Base-by-base conservation (phyloP, 2,329 filamentous ascomycete genomes). In the Hypoxylon sp. region DNA sequence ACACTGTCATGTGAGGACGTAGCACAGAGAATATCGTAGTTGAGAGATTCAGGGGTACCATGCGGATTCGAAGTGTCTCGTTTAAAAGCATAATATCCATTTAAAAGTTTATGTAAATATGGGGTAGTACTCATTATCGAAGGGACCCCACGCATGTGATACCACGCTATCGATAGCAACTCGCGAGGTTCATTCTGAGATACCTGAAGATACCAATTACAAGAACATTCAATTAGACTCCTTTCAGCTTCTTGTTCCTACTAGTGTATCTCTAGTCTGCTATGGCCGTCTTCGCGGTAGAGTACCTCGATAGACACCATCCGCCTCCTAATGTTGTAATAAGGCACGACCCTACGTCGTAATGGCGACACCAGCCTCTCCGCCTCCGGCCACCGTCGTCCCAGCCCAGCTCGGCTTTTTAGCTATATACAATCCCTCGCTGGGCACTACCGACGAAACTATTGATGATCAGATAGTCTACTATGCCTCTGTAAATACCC, bases 361-460 rank as follows among this genome's bases (percentile, higher is more conserved):
- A 45, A 75, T 76, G 74, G 61, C 71, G 23, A 63, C 64, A 4
- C 52, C 71, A 21, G 58, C 63, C 49, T 73, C 72, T 23, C 69
- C 73, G 4, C 67, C 65, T 62, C 73, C 70, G 5, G 70, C 55
- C 51, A 69, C 74, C 28, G 78, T 92, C 70, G 83, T 90, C 34
- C 94, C 96, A 46, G 95, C 95, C 36, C 93, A 93, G 77, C 88
- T 98, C 30, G 92, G 93, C 74, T 98, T 96, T 79, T 87, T 99
- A 49, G 90, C 95, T 78, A 97, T 99, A 78, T 99, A 97, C 85
- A 98, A 97, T 79, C 96, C 97, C 34, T 89, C 91, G 38, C 86
- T 78, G 9, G 82, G 82, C 38, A 75, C 79, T 9, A 83, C 81
- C 13, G 91, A 94, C 77, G 91, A 93, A 76, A 91, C 90, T 2